Evolutionary conservation across 1,284 basidiomycete genomes (phyloP), one percentile per base, ranked within the genome.

Genomic region (Ustilago lituana): DNA sequence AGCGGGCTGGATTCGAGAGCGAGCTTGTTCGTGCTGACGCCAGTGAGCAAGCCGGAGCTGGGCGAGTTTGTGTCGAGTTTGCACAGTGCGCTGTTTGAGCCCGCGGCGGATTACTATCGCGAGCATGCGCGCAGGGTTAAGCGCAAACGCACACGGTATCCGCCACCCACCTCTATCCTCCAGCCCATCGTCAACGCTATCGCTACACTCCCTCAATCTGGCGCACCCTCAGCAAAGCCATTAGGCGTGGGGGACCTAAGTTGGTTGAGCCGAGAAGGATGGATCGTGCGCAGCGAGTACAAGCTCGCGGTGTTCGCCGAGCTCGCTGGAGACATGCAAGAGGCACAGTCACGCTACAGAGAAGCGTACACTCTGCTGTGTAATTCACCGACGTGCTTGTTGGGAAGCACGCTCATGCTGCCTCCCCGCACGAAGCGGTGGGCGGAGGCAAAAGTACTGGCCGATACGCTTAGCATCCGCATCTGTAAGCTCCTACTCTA

Each of bases 281-380:
- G 95, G 94, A 91, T 89, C 0, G 92, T 95, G n/a, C 86, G 95
- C 19, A 94, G 95, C 78, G 93, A 96, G 81, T 98, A 93, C 85
- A 98, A 98, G 84, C 90, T 95, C 85, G 95, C 90, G 0, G 91
- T 91, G 69, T 97, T 98, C 82, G 93, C 94, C 0, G 95, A 98
- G 83, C 91, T 97, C 74, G 85, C 93, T 51, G 89, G 91, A 17
- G 94, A 98, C 93, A 63, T 92, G 92, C 89, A 91, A 67, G 69
- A 81, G 78, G 58, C 56, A 52, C 51, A 52, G 8, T 40, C 62
- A 35, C 56, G 46, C 62, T 55, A 74, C 46, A 20, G 51, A 22
- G 59, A 65, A 23, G 62, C 56, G 33, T 47, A 73, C 62, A 56
- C 61, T 23, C 20, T 61, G 37, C 50, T 61, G 35, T 58, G 69